These are phyloP conservation scores for Backusella liffmaniae DNA, from an alignment of 192 early-diverging fungal genomes.

Conservation along the genomic window DNA sequence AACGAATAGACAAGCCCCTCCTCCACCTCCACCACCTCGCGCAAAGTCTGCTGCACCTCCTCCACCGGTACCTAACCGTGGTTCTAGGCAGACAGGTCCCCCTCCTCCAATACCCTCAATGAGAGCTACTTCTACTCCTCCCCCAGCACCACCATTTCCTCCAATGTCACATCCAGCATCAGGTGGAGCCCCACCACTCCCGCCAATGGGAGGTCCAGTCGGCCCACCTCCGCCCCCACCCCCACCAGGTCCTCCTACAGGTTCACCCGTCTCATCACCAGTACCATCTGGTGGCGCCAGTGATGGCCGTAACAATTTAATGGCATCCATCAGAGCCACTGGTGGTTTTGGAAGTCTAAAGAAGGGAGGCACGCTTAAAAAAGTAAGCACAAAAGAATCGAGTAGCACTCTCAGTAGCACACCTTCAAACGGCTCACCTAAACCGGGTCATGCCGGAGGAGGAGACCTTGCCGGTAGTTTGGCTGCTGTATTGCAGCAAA, in stretches of 20 bases:
- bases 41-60: slow-evolving; percentile 24
- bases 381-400: background rate
- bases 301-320: slow-evolving; percentile 38
- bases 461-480: slow-evolving; percentile 21
- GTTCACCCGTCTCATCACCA: background rate
- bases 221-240: background rate
- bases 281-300: background rate
- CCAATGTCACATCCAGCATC: background rate
- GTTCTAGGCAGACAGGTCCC: slow-evolving; percentile 21
- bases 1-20: slow-evolving; percentile 20
- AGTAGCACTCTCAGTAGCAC: background rate
- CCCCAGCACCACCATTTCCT: slow-evolving; percentile 10
- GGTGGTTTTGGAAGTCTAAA: slow-evolving; percentile 46
- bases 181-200: background rate
- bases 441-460: background rate
- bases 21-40: slow-evolving; percentile 31
- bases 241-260: slow-evolving; percentile 10
- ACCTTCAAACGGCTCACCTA: background rate
- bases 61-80: slow-evolving; percentile 21
- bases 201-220: background rate
- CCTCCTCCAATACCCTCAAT: slow-evolving; percentile 7
- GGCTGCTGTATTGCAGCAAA: slow-evolving; percentile 22
- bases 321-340: slow-evolving; percentile 47
- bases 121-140: background rate
- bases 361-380: slow-evolving; percentile 24